Evolutionary conservation across 1,284 basidiomycete genomes (phyloP), one percentile per base, ranked within the genome.

Genomic region (Malassezia caprae): DNA sequence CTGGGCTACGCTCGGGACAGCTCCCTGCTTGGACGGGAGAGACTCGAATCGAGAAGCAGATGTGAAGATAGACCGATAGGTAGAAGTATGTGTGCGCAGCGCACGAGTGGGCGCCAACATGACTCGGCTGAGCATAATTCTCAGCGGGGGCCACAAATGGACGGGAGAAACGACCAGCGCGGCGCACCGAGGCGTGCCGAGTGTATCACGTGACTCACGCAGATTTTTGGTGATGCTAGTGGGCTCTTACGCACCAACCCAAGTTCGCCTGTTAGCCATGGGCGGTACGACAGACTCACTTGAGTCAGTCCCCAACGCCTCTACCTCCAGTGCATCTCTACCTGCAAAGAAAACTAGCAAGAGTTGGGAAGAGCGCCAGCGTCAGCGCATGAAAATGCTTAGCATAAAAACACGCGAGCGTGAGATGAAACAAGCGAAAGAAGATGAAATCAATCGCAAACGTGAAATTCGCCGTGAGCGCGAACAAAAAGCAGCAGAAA

Each of bases 401-500:
- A 35, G 19, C 13, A 30, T 57, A 2, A 51, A 52, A 27, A 30
- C 30, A 19, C 49, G 55, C 21, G 55, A 57, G 42, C 55, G 55
- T 17, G 49, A 52, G 17, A 51, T 57, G 55, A 35, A 40, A 8
- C 44, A 52, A 24, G 50, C 24, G 15, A 52, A 52, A 26, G 55
- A 57, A 19, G 45, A 57, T 17, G 55, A 51, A 26, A 35, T 31
- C 4, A 19, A 52, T 8, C 49, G 55, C 5, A 52, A 43, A 27
- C 42, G 49, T n/a, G 32, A 52, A 19, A 24, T 52, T n/a, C 49
- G 49, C 2, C 26, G 35, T 6, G 55, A 57, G 27, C 55, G 55
- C 13, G 49, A 47, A 28, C 37, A 35, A 11, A 57, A 57, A 31
- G 55, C 55, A 4, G 49, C 45, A 17, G 55, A 57, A n/a, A 57